A percentile compares a stretch with the other conserved stretches of the same genome.
These are phyloP conservation scores for Nothomitra cinnamomea DNA, from an alignment of 2,329 filamentous ascomycete species.

Conservation along the genomic window DNA sequence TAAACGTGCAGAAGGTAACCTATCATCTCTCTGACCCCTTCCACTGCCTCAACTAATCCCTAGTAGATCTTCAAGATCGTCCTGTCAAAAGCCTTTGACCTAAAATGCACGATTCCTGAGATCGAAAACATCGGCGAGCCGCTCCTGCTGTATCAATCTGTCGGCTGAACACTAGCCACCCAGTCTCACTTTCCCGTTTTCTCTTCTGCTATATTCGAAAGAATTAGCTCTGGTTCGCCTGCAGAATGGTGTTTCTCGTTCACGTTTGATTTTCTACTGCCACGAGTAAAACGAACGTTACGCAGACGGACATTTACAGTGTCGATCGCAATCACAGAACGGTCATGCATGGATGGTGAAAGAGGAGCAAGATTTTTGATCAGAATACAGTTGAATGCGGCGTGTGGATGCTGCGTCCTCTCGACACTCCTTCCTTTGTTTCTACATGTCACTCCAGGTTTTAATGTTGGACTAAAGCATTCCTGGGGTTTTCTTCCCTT, in stretches of 20 bases:
- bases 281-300: background rate
- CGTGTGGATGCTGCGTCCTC: no score
- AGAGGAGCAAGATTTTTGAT: no score
- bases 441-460: no score
- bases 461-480: no score
- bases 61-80: slow-evolving; percentile 97
- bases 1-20: slow-evolving; percentile 96
- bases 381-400: no score
- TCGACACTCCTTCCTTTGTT: no score
- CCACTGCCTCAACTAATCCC: slow-evolving; percentile 15
- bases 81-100: slow-evolving; percentile 91
- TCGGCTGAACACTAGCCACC: background rate
- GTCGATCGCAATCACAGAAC: no score
- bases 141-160: slow-evolving; percentile 54
- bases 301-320: no score
- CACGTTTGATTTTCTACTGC: background rate
- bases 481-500: no score
- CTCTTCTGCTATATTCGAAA: background rate
- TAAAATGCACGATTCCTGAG: slow-evolving; percentile 97
- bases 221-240: no score
- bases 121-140: slow-evolving; percentile 97
- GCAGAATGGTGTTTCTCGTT: no score
- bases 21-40: background rate
- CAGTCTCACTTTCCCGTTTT: background rate
- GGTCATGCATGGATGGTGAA: no score